Percentiles rank a stretch among this genome's conserved stretches.
Evolutionary conservation across 257 asterid genomes (phyloP).

Genomic region (Eucommia ulmoides): DNA sequence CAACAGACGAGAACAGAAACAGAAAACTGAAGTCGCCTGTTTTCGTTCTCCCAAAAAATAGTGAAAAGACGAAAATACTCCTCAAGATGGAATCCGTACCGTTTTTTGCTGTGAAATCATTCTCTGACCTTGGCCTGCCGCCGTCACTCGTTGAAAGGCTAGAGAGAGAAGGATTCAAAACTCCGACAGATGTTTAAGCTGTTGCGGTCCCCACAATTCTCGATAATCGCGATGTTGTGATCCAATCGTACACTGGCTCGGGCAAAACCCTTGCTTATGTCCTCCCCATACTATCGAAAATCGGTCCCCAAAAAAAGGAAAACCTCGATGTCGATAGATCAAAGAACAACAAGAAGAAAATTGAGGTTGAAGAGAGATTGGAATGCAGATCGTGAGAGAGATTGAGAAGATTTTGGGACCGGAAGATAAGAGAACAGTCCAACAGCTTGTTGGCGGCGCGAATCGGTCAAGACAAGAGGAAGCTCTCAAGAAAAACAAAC

Average conservation of each 20-base stretch:
- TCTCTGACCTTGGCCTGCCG: constrained; percentile 82
- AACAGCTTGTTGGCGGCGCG: constrained; percentile 98
- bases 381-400: constrained; percentile 97
- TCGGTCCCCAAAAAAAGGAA: constrained; percentile 44
- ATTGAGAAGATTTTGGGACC: constrained; percentile 88
- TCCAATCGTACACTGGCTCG: constrained; percentile 94
- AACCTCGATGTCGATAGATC: constrained; percentile 7
- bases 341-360: constrained; percentile 24
- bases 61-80: constrained; percentile 21
- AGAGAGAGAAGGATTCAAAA: constrained; percentile 63
- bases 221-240: constrained; percentile 67
- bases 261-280: constrained; percentile 94
- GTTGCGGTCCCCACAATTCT: constrained; percentile 77
- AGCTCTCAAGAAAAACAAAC: constrained; percentile 87
- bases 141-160: constrained; percentile 57
- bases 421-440: constrained; percentile 62
- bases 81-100: constrained; percentile 49
- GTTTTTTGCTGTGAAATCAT: constrained; percentile 64
- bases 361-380: constrained; percentile 78
- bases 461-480: constrained; percentile 91
- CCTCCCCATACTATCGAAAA: constrained; percentile 76
- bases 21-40: constrained; percentile 17
- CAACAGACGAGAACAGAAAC: constrained; percentile 18
- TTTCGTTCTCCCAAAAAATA: too few species aligned
- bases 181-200: constrained; percentile 94